Conservation (phyloP, 2,329 filamentous ascomycete species). For the Apiospora marii region DNA sequence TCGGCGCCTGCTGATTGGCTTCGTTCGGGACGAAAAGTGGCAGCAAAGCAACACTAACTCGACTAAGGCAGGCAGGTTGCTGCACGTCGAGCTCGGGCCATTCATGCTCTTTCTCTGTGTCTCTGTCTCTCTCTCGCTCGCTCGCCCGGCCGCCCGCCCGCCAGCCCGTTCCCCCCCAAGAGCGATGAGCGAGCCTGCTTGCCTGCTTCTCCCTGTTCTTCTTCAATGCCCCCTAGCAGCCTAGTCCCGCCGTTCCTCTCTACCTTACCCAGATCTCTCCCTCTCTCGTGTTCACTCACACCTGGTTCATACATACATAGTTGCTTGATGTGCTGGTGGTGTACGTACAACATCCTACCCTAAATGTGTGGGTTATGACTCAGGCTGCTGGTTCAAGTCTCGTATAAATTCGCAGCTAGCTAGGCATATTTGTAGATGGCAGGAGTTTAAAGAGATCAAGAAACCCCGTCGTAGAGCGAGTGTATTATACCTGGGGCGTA, state of each 20-base stretch:
- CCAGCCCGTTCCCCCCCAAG: background rate
- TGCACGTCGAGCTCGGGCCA: slow-evolving; percentile 14
- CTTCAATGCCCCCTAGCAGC: background rate
- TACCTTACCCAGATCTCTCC: background rate
- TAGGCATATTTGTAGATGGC: background rate
- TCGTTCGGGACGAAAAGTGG: background rate
- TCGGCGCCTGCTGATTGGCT: background rate
- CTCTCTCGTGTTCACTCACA: background rate
- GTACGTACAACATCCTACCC: background rate
- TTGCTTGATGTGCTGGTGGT: background rate
- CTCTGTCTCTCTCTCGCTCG: no score
- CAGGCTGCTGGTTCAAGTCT: slow-evolving; percentile 7
- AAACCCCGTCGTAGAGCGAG: background rate
- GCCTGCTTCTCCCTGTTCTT: background rate
- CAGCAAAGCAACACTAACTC: background rate
- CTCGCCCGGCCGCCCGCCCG: background rate
- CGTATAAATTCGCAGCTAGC: background rate
- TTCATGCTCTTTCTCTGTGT: background rate
- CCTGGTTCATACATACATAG: background rate
- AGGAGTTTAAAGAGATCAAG: background rate
- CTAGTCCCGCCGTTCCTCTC: background rate
- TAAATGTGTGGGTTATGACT: background rate
- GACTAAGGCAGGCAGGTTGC: slow-evolving; percentile 20
- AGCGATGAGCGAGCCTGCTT: background rate
- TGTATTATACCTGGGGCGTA: background rate